Conservation (phyloP, 345 rosid genomes). For the Moringa oleifera region DNA sequence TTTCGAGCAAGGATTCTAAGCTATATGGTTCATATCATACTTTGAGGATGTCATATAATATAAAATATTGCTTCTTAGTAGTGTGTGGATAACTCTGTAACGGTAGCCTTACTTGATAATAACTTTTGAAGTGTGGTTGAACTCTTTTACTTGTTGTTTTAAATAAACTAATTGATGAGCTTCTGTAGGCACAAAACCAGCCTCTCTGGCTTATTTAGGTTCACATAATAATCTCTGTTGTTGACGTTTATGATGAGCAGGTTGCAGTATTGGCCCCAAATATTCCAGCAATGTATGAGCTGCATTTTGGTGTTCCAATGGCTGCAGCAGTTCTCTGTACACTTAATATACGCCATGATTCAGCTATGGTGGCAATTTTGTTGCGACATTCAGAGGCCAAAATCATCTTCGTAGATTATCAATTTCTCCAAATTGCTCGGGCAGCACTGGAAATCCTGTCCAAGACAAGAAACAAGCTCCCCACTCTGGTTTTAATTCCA, state of each 20-base stretch:
- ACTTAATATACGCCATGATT: constrained; percentile 67
- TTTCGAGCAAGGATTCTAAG: no score
- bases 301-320: constrained; percentile 86
- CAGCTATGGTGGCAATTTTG: constrained; percentile 49
- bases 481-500: constrained; percentile 42
- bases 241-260: background rate
- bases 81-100: no score
- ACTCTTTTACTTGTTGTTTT: no score
- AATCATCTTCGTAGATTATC: constrained; percentile 56
- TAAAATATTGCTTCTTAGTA: no score
- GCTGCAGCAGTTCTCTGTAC: constrained; percentile 73
- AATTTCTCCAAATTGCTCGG: constrained; percentile 45
- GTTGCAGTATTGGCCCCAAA: constrained; percentile 57
- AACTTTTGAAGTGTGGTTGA: no score
- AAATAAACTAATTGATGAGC: no score
- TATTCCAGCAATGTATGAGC: constrained; percentile 76
- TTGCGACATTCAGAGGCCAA: constrained; percentile 59
- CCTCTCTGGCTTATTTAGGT: no score
- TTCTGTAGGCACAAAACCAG: no score
- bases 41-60: no score
- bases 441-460: constrained; percentile 50
- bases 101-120: no score
- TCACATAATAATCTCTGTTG: no score
- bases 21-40: no score
- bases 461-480: constrained; percentile 25